Conservation (phyloP, 805 yeast genomes). For the Zygosaccharomyces lentus region DNA sequence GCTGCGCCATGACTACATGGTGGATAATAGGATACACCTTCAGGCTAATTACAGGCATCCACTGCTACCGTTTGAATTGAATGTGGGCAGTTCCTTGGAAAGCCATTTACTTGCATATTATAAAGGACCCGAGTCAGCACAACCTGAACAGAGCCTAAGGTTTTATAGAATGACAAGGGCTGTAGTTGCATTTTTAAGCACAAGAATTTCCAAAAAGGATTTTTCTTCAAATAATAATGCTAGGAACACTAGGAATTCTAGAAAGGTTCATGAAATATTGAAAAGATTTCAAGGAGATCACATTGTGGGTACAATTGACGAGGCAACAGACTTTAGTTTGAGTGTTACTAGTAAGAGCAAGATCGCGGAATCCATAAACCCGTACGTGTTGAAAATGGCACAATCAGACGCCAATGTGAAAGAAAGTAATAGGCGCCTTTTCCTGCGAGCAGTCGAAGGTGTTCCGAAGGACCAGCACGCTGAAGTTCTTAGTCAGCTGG, state of each 20-base stretch:
- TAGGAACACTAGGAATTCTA: slow-evolving; percentile 30
- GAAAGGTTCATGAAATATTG: slow-evolving; percentile 23
- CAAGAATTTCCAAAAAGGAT: slow-evolving; percentile 13
- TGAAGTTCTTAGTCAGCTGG: slow-evolving; percentile 22
- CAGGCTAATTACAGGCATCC: slow-evolving; percentile 14
- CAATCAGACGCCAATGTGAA: slow-evolving; percentile 19
- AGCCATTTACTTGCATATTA: slow-evolving; percentile 1
- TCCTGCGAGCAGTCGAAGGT: slow-evolving; percentile 11
- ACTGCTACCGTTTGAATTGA: slow-evolving; percentile 25
- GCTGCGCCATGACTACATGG: slow-evolving; percentile 25
- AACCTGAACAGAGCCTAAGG: neutral
- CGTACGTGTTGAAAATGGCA: slow-evolving; percentile 28
- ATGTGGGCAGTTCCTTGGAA: slow-evolving; percentile 15
- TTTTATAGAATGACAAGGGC: slow-evolving; percentile 12
- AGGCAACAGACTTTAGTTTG: slow-evolving; percentile 16
- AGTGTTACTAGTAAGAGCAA: slow-evolving; percentile 8
- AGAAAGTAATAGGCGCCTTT: slow-evolving; percentile 18
- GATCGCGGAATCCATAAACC: slow-evolving; percentile 21
- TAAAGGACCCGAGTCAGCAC: neutral
- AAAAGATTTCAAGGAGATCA: slow-evolving; percentile 19
- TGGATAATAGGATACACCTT: slow-evolving; percentile 27
- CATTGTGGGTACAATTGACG: slow-evolving; percentile 11
- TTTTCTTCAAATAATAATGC: slow-evolving; percentile 6
- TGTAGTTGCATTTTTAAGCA: slow-evolving; percentile 15
- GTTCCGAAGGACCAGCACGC: slow-evolving; percentile 15